phyloP scores from a whole-genome alignment of 768 basidiomycete species.

The Mycena galopus region DNA sequence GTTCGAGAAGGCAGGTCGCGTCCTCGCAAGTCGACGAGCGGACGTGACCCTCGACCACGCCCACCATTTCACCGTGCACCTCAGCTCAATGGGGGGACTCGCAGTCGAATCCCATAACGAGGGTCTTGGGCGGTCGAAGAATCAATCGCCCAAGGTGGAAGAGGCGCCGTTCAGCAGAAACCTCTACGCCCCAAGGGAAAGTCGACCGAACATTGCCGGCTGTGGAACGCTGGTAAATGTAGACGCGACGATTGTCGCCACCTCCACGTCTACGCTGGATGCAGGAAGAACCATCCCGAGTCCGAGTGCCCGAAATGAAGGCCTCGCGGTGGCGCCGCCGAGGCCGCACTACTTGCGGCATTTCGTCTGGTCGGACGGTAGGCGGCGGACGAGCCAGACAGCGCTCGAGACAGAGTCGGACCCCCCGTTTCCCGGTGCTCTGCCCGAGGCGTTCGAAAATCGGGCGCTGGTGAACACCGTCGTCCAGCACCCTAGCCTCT shows the following conservation, averaged over 20 bases:
- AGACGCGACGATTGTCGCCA: too few species aligned
- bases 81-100: neutral
- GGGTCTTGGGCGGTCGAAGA: neutral
- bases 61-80: conserved; percentile 1
- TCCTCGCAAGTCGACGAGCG: neutral
- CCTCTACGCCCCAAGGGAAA: too few species aligned
- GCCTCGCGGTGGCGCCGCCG: neutral
- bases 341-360: too few species aligned
- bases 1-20: conserved; percentile 6
- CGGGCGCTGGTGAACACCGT: neutral
- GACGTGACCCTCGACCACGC: neutral
- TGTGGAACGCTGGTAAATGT: too few species aligned
- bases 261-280: conserved; percentile 5
- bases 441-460: neutral
- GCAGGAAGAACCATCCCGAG: neutral
- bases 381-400: neutral
- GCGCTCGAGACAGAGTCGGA: neutral
- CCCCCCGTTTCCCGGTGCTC: conserved; percentile 27
- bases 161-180: neutral
- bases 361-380: conserved; percentile 1
- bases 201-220: too few species aligned
- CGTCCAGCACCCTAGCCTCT: too few species aligned
- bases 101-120: neutral
- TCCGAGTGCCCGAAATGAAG: neutral
- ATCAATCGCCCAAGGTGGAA: neutral